A percentile compares a stretch with the other conserved stretches of the same genome.
phyloP scores from a whole-genome alignment of 306 rosid genomes.

The Gastrolobium bilobum region DNA sequence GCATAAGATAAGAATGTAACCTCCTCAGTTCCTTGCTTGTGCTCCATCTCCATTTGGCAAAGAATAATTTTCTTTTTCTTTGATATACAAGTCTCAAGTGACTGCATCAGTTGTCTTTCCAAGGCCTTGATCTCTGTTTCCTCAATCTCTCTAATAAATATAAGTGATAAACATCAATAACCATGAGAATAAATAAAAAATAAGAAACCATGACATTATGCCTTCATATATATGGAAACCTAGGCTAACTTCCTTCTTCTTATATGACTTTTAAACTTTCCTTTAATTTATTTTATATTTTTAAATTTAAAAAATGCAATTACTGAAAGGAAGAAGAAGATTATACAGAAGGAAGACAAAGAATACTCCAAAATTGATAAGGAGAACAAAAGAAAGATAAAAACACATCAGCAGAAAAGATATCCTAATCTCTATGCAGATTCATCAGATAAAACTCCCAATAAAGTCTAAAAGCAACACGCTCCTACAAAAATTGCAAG shows the following conservation, averaged over 20 bases:
- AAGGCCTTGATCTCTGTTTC: constrained; percentile 78
- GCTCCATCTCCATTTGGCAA: constrained; percentile 78
- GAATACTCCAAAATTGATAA: constrained; percentile 3
- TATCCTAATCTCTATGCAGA: constrained; percentile 5
- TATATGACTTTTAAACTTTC: neutral
- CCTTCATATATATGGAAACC: neutral
- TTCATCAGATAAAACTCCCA: constrained; percentile 1
- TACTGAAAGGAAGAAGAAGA: constrained; percentile 1
- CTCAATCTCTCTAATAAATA: constrained; percentile 76
- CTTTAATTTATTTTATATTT: neutral
- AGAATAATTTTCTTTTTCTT: constrained; percentile 90
- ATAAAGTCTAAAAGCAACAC: no score
- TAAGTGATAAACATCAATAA: constrained; percentile 17
- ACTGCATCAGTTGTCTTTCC: constrained; percentile 90
- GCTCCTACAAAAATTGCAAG: neutral
- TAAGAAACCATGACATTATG: neutral
- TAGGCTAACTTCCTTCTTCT: constrained; percentile 25
- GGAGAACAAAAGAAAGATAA: constrained; percentile 2
- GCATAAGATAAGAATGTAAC: constrained; percentile 49
- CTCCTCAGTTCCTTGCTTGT: constrained; percentile 80
- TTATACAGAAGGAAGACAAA: neutral
- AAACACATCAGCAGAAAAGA: constrained; percentile 10
- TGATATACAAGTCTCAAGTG: constrained; percentile 74
- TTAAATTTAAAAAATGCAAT: neutral
- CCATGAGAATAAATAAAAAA: neutral